Base-by-base conservation (phyloP, 2,329 filamentous ascomycete species). In the Cladophialophora psammophila region DNA sequence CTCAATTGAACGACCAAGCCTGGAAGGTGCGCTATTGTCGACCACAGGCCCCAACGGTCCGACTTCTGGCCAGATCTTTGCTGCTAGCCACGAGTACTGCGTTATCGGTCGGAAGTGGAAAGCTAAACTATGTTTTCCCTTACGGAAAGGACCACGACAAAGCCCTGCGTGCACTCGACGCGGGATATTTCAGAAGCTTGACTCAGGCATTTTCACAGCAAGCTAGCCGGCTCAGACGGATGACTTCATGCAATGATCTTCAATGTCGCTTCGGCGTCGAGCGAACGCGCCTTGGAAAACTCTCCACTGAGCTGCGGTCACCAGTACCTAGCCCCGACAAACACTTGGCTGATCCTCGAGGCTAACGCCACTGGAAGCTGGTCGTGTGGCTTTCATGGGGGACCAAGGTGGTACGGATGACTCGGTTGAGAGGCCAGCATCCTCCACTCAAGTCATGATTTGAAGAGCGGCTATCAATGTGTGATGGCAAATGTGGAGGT, bases 401-500 rank as follows among this genome's bases (percentile, higher is more conserved):
- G 38, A n/a, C 18, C 4, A 31, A 35, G 40, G 32, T 60, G 40
- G 18, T 59, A 20, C 31, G 31, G 31, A 18, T 32, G 57, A 40
- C 45, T 45, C 42, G 18, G 57, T 36, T 35, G 57, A 34, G 36
- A 26, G 57, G 36, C 32, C 31, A 42, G 40, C 38, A 32, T 45
- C 52, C 42, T 50, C 62, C 60, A 54, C 60, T 58, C 36, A 18
- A 15, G 48, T 26, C 55, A 35, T 57, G 58, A 32, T 42, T 48
- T 9, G 35, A 52, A 57, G 55, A 48, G 63, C 58, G 58, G 63
- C 56, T 61, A 66, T 62, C 55, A 50, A 63, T 59, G 62, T 59
- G 40, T 56, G 45, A 59, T 50, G 31, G 35, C 13, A 31, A 59
- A n/a, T 52, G 58, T 45, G 64, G 58, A 61, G 34, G 36, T n/a